These are phyloP conservation scores for Glycine latifolia DNA, from an alignment of 306 rosid species.

Conservation along the genomic window DNA sequence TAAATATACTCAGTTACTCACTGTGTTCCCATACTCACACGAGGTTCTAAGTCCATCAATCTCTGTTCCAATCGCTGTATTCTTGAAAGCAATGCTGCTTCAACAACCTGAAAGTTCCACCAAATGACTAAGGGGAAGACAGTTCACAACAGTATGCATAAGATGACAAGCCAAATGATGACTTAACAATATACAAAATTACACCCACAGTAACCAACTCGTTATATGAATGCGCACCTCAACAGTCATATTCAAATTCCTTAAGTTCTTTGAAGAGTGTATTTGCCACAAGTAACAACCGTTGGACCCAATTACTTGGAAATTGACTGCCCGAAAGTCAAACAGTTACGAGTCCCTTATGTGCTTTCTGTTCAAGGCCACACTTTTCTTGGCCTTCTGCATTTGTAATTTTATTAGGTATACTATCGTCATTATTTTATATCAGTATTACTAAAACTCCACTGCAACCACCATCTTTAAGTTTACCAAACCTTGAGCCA, in stretches of 20 bases:
- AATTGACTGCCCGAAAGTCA: conserved; percentile 27
- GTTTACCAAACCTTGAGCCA: conserved; percentile 9
- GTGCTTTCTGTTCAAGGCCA: conserved; percentile 40
- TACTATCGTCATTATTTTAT: neutral
- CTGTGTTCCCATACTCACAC: conserved; percentile 92
- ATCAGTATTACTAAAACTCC: neutral
- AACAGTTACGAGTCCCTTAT: conserved; percentile 11
- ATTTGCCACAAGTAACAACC: conserved; percentile 30
- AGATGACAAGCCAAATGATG: conserved; percentile 17
- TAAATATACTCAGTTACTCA: conserved; percentile 75
- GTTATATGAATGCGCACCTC: conserved; percentile 22
- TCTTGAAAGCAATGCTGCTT: conserved; percentile 95
- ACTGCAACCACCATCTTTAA: conserved; percentile 21
- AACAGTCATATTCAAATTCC: conserved; percentile 19
- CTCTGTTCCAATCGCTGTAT: conserved; percentile 81
- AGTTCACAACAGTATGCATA: conserved; percentile 21
- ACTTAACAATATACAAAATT: neutral
- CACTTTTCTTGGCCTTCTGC: conserved; percentile 27
- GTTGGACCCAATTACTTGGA: conserved; percentile 19
- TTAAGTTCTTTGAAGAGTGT: conserved; percentile 10
- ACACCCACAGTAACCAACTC: neutral
- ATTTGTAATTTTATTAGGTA: conserved; percentile 28
- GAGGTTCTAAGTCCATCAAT: conserved; percentile 89
- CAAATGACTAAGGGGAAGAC: conserved; percentile 28
- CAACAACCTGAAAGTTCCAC: conserved; percentile 80